Base-by-base conservation (phyloP, 371 early-diverging fungal species). In the Rhizomucor pusillus region DNA sequence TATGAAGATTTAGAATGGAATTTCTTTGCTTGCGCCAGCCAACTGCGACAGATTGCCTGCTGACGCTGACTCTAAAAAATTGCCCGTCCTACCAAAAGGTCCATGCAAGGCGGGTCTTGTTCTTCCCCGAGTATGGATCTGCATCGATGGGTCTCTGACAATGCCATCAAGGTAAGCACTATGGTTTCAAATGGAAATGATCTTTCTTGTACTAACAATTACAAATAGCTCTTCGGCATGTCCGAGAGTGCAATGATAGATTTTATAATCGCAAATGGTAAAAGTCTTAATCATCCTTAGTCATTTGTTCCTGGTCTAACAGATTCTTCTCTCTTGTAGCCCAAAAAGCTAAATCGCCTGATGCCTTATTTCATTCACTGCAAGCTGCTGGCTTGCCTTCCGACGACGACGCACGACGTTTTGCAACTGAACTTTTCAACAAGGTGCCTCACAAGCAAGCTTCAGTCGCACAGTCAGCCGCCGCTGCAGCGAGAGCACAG, bases 101-200 rank as follows among this genome's bases (percentile, higher is more conserved):
- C n/a, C n/a, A n/a, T n/a, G n/a, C n/a, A n/a, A n/a, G n/a, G n/a
- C n/a, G n/a, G n/a, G n/a, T n/a, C n/a, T n/a, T n/a, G n/a, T n/a
- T n/a, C n/a, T n/a, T n/a, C n/a, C n/a, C n/a, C n/a, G n/a, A n/a
- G n/a, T n/a, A 74, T 75, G 75, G 72, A 71, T 62, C 56, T 75
- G 54, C 63, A 59, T 20, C 53, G 64, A 25, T 91, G 90, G 92
- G 88, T 92, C 12, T 88, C 90, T 23, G 94, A 94, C 71, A 73
- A 85, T 43, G 70, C 91, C 61, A 84, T 90, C 52, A 86, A 86
- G 72, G 73, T 87, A 63, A 49, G 66, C 5, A 36, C 53, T 14
- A 33, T 57, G 12, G 60, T 66, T 47, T 58, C 54, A 59, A 51
- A 62, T 40, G 47, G 62, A 11, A 48, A 56, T 16, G 56, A 59